These are phyloP conservation scores for Vanrija humicola DNA, from an alignment of 1,284 basidiomycete genomes.

Conservation along the genomic window DNA sequence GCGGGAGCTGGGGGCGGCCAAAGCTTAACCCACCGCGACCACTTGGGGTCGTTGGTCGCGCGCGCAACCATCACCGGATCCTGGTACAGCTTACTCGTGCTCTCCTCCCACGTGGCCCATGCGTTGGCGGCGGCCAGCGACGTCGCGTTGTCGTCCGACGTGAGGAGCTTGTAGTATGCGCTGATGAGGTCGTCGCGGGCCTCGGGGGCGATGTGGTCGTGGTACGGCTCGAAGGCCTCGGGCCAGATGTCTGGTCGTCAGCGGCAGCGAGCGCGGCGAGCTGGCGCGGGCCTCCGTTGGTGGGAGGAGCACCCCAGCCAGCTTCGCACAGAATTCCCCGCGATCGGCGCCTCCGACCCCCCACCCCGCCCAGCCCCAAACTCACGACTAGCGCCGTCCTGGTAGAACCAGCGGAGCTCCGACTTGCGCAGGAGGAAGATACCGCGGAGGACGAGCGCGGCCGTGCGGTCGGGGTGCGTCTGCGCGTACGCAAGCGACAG, in stretches of 20 bases:
- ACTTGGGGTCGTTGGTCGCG: conserved; percentile 63
- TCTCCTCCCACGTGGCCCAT: conserved; percentile 79
- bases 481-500: conserved; percentile 82
- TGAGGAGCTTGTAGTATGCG: conserved; percentile 72
- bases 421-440: conserved; percentile 83
- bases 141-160: conserved; percentile 61
- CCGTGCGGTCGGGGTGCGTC: conserved; percentile 75
- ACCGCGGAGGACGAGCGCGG: conserved; percentile 75
- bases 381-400: conserved; percentile 51
- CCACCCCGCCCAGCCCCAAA: background rate
- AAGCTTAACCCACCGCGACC: conserved; percentile 52
- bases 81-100: conserved; percentile 69
- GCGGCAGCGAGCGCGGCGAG: no score
- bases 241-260: conserved; percentile 60
- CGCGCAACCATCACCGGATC: conserved; percentile 64
- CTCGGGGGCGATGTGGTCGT: conserved; percentile 71
- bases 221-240: conserved; percentile 79
- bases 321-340: no score
- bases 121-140: conserved; percentile 64
- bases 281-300: no score
- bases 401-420: conserved; percentile 90
- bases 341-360: no score
- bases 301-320: no score
- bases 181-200: conserved; percentile 74
- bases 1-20: background rate